Evolutionary conservation across 176 grass and related monocot genomes (phyloP).

Genomic region (Oryza longistaminata): DNA sequence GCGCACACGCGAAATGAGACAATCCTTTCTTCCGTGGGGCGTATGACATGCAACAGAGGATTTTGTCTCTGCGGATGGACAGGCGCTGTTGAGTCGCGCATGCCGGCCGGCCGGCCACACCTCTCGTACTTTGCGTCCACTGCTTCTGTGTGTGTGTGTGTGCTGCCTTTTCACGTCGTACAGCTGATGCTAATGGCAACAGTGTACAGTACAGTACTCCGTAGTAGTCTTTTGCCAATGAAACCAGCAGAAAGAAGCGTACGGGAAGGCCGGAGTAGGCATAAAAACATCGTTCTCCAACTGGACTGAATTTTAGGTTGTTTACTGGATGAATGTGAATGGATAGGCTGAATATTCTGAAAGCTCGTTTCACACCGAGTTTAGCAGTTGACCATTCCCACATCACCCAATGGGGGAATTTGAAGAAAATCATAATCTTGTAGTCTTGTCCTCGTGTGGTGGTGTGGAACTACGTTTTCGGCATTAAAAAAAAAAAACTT

Average conservation of each 20-base stretch:
- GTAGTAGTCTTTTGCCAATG: neutral
- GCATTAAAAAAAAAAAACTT: too few species aligned
- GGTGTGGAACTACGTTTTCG: too few species aligned
- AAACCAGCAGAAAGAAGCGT: neutral
- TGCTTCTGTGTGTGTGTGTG: too few species aligned
- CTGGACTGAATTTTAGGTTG: too few species aligned
- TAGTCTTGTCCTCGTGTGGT: too few species aligned
- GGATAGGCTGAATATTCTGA: neutral
- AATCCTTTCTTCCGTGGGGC: neutral
- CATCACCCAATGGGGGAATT: too few species aligned
- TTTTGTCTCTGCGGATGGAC: neutral
- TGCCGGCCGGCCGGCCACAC: neutral
- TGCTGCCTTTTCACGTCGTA: neutral
- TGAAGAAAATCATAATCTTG: too few species aligned
- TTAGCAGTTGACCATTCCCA: neutral
- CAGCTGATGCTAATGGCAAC: neutral
- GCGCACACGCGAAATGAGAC: neutral
- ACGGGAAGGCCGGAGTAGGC: neutral
- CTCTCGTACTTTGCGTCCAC: neutral
- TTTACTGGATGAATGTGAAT: neutral
- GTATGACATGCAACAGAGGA: neutral
- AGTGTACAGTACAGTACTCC: neutral
- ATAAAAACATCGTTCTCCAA: too few species aligned
- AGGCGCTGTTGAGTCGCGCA: neutral
- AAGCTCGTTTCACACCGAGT: neutral